Evolutionary conservation across 257 asterid species (phyloP), one percentile per base, ranked within the genome.

Genomic region (Schizonepeta tenuifolia): DNA sequence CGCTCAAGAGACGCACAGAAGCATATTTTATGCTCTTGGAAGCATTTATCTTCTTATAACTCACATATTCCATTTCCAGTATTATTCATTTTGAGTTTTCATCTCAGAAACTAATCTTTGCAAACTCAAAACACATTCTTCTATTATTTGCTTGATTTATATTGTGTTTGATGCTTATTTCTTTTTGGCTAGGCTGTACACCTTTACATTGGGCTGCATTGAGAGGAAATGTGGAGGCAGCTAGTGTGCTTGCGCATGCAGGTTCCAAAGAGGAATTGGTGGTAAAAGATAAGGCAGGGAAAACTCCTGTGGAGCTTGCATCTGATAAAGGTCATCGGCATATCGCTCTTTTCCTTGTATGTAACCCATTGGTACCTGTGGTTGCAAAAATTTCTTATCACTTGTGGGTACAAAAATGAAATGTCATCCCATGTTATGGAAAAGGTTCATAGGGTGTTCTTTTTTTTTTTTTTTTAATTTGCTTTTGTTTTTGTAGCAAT

Each of bases 161-260:
- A 24, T 14, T 78, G 55, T 75, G 65, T 55, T 60, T 76, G 55
- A 58, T 80, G 49, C 73, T 53, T 79, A 62, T 74, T 68, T 51
- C 17, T 70, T 77, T 51, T 72, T 70, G 55, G 31, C 80, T 82
- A 95, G 99, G 99, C 7, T 90, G 98, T 81, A 90, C 99, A 63
- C 99, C 99, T 71, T 80, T 95, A 78, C 99, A 95, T 74, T 95
- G 99, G 99, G 97, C 97, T 76, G 96, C 96, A 58, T 73, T 92
- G 82, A 88, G 89, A 77, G 99, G 98, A 79, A 79, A 90, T 64
- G 75, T 83, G 73, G 99, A 95, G 86, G 97, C 98, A 55, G 92
- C 97, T 82, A 86, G 89, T 71, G 86, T 95, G 79, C 97, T 95
- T 75, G 92, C 88, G 53, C 97, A 92, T 76, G 84, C 99, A 51